Evolutionary conservation across 192 early-diverging fungal genomes (phyloP).

Genomic region (Podila horticola): DNA sequence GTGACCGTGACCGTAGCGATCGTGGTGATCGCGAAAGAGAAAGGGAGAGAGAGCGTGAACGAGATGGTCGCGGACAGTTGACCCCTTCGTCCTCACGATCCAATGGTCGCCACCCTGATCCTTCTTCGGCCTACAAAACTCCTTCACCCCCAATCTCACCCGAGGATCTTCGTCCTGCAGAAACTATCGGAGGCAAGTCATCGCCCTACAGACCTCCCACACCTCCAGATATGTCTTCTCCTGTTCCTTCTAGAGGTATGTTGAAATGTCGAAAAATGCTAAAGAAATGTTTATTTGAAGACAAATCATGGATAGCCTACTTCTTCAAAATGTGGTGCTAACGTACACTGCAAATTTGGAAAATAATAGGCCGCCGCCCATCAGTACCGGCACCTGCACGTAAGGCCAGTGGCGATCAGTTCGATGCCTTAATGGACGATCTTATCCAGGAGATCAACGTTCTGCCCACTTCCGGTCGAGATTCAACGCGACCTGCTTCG

Average conservation of each 20-base stretch:
- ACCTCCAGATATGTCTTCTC: slow-evolving; percentile 34
- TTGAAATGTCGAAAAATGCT: neutral
- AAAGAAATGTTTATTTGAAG: neutral
- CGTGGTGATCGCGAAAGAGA: slow-evolving; percentile 9
- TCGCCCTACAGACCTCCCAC: slow-evolving; percentile 36
- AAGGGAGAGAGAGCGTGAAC: slow-evolving; percentile 15
- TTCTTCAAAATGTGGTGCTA: no score
- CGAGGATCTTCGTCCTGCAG: slow-evolving; percentile 21
- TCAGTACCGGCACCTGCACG: slow-evolving; percentile 16
- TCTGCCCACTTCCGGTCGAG: slow-evolving; percentile 32
- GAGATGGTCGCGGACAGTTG: slow-evolving; percentile 2
- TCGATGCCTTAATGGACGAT: slow-evolving; percentile 56
- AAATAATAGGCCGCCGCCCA: slow-evolving; percentile 20
- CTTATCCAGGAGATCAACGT: slow-evolving; percentile 56
- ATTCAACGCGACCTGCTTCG: slow-evolving; percentile 37
- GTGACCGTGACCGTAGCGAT: slow-evolving; percentile 24
- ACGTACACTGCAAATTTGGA: neutral
- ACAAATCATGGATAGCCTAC: no score
- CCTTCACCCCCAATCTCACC: slow-evolving; percentile 39
- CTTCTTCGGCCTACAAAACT: slow-evolving; percentile 39
- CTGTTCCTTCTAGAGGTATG: slow-evolving; percentile 30
- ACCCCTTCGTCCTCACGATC: slow-evolving; percentile 12
- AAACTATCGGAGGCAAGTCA: slow-evolving; percentile 12
- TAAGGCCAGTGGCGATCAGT: slow-evolving; percentile 32
- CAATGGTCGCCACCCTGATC: slow-evolving; percentile 7